Evolutionary conservation across 352 stramenopile genomes (phyloP).

Genomic region (Phytophthora lateralis): DNA sequence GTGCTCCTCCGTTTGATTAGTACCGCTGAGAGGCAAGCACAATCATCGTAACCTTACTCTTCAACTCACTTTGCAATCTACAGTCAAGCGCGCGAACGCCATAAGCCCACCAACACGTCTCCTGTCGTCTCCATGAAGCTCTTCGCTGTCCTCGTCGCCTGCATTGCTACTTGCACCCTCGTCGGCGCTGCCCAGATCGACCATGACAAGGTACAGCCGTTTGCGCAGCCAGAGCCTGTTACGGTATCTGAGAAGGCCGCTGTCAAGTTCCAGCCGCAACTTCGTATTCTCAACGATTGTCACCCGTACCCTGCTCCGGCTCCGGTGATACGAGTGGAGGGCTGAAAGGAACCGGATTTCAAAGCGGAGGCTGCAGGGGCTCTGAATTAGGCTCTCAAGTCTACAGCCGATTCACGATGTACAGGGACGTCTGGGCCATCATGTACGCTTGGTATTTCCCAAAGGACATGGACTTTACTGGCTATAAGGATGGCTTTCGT

Average conservation of each 20-base stretch:
- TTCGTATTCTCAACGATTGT: neutral
- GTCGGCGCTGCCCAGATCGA: no score
- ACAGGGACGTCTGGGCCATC: constrained; percentile 1
- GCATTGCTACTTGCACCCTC: no score
- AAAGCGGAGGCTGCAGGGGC: neutral
- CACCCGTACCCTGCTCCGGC: constrained; percentile 3
- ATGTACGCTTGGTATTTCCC: constrained; percentile 5
- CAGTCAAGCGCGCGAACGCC: no score
- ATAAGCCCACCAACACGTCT: no score
- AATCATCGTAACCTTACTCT: no score
- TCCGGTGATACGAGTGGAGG: constrained; percentile 1
- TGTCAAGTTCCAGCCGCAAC: constrained; percentile 5
- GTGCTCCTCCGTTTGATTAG: no score
- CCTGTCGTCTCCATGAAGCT: no score
- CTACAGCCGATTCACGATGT: neutral
- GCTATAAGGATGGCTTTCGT: neutral
- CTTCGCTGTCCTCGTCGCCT: no score
- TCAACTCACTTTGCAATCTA: no score
- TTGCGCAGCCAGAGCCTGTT: neutral
- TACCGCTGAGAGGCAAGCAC: no score
- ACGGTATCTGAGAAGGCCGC: neutral
- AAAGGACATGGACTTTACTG: neutral
- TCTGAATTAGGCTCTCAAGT: constrained; percentile 2
- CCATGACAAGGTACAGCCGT: no score
- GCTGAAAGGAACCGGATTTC: neutral